phyloP scores from a whole-genome alignment of 2,329 filamentous ascomycete genomes.

The Thelonectria olida region DNA sequence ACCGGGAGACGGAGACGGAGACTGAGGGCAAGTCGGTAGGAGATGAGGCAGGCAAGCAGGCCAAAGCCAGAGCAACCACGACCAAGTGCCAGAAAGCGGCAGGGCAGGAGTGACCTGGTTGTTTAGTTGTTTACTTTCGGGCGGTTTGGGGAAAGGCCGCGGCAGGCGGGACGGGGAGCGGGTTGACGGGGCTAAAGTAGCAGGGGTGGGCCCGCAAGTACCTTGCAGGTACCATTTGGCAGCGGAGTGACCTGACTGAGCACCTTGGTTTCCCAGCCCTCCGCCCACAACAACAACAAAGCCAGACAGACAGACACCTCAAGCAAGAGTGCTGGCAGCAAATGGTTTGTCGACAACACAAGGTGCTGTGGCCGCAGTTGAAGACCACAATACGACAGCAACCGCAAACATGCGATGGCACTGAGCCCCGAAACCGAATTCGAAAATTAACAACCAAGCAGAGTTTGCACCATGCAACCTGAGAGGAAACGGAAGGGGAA shows the following conservation, averaged over 20 bases:
- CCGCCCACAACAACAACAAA: neutral
- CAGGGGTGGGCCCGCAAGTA: slow-evolving; percentile 24
- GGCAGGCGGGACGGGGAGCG: slow-evolving; percentile 33
- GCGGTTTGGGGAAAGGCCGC: slow-evolving; percentile 37
- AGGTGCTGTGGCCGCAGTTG: neutral
- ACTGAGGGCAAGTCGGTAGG: slow-evolving; percentile 13
- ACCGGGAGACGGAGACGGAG: slow-evolving; percentile 23
- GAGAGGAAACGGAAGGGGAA: too few species aligned
- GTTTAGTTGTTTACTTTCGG: slow-evolving; percentile 37
- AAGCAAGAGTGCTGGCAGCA: neutral
- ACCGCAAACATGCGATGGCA: neutral
- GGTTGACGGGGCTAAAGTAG: slow-evolving; percentile 27
- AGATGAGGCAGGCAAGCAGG: slow-evolving; percentile 19
- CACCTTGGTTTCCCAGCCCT: neutral
- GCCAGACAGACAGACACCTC: neutral
- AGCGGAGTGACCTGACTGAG: slow-evolving; percentile 10
- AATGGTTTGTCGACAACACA: neutral
- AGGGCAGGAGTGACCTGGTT: slow-evolving; percentile 9
- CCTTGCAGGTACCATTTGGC: slow-evolving; percentile 27
- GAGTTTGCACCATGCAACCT: slow-evolving; percentile 10
- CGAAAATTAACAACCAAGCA: neutral
- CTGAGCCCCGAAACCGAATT: neutral
- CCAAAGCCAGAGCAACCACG: neutral
- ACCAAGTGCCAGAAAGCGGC: neutral
- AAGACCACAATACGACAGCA: neutral